phyloP scores from a whole-genome alignment of 1,284 basidiomycete genomes.

The Ceratobasidium sp. region DNA sequence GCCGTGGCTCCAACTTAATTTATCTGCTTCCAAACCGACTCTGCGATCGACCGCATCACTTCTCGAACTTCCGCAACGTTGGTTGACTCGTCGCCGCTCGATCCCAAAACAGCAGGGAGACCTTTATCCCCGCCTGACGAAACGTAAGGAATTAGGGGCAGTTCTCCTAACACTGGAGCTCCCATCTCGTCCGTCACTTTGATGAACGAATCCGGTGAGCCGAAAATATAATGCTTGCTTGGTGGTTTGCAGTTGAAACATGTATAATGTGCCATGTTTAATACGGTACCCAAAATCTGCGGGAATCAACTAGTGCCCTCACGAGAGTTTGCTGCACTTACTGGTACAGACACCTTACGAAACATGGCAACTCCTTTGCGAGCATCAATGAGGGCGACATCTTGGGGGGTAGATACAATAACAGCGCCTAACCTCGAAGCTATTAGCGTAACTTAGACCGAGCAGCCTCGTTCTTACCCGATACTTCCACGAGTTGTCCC shows the following conservation, averaged over 20 bases:
- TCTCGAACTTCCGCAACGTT: conserved; percentile 52
- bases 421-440: conserved; percentile 74
- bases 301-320: conserved; percentile 8
- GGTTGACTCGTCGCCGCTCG: neutral
- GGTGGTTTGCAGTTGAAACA: conserved; percentile 80
- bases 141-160: conserved; percentile 85
- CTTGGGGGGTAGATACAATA: conserved; percentile 96
- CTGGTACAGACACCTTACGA: conserved; percentile 89
- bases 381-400: conserved; percentile 93
- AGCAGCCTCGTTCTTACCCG: conserved; percentile 70
- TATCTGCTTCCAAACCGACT: conserved; percentile 58
- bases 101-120: conserved; percentile 66
- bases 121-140: conserved; percentile 84
- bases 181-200: conserved; percentile 72
- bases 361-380: conserved; percentile 96
- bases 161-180: conserved; percentile 81
- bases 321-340: conserved; percentile 58
- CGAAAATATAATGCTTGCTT: conserved; percentile 79
- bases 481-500: conserved; percentile 89
- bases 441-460: neutral
- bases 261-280: conserved; percentile 94
- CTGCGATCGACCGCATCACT: conserved; percentile 63
- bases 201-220: conserved; percentile 76
- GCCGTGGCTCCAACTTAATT: conserved; percentile 18
- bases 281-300: conserved; percentile 88